Evolutionary conservation across 108 stramenopile species (phyloP), one percentile per base, ranked within the genome.

Genomic region (Nannochloropsis granulata): DNA sequence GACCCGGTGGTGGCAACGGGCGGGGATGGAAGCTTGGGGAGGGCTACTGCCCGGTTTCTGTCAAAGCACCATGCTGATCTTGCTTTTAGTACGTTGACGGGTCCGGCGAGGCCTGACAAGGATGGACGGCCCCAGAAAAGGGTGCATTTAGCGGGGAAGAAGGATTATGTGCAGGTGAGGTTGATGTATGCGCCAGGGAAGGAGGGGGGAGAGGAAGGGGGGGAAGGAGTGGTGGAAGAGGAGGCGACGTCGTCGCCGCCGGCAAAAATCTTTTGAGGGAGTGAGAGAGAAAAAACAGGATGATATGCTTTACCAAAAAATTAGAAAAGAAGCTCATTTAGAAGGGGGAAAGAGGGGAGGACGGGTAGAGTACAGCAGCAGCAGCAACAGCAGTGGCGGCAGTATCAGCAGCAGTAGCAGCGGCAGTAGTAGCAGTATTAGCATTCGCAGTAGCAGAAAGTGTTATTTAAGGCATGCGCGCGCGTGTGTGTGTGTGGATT

Each of bases 51-150:
- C 34, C 46, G 56, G 13, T 85, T 81, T 43, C 45, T 45, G 24
- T 82, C 85, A 8, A 82, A 23, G 16, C 46, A 26, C 34, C 81
- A 78, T 24, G 85, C 81, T 12, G 85, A 85, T 71, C 45, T 85
- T 2, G 85, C 85, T 0, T 85, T 85, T 24, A 78, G 78, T 43
- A 80, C 78, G 23, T 78, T 85, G 44, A 43, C 85, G 25, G 56
- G 81, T 23, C 13, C 79, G 21, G 81, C 85, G 0, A 13, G 81
- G 16, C 81, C 81, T 14, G 81, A 81, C 81, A 81, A 11, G 21
- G 56, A 46, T 12, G 85, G 85, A 3, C 43, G 81, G 9, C 78
- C 71, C 56, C 81, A 85, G 81, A 85, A 85, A 56, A 46, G 44
- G 43, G 81, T 85, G 25, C 81, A 78, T 71, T 43, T 81, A 13